phyloP scores from a whole-genome alignment of 768 basidiomycete genomes.

The Panellus pusillus region DNA sequence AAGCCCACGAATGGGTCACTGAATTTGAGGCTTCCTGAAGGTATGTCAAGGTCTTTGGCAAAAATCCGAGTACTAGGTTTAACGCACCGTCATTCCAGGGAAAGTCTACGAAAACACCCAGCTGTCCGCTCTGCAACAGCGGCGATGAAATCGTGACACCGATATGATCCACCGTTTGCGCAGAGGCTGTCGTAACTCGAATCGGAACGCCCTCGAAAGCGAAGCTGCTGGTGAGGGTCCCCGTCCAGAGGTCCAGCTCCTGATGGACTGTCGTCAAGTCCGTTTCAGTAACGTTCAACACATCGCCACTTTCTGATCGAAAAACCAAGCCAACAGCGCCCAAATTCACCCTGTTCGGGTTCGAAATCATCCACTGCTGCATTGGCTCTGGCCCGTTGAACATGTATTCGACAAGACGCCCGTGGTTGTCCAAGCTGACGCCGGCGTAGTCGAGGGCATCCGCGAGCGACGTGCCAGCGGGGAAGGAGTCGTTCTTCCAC shows the following conservation, averaged over 20 bases:
- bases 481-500: constrained; percentile 61
- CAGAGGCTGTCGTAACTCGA: constrained; percentile 39
- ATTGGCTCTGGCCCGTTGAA: constrained; percentile 40
- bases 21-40: constrained; percentile 36
- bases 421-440: constrained; percentile 51
- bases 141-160: constrained; percentile 41
- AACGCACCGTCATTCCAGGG: constrained; percentile 59
- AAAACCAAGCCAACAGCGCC: constrained; percentile 52
- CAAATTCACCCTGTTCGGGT: constrained; percentile 58
- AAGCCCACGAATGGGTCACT: constrained; percentile 57
- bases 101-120: constrained; percentile 57
- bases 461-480: constrained; percentile 38
- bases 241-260: constrained; percentile 57
- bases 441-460: constrained; percentile 51
- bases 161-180: constrained; percentile 40
- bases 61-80: background rate
- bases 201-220: constrained; percentile 34
- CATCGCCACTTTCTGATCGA: constrained; percentile 27
- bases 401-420: constrained; percentile 49
- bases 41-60: background rate
- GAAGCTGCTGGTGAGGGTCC: constrained; percentile 49
- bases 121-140: constrained; percentile 36
- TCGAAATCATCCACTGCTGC: constrained; percentile 57
- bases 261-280: constrained; percentile 39
- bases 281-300: constrained; percentile 35